Conservation (phyloP, 2,329 filamentous ascomycete species). For the Dissoconium aciculare region DNA sequence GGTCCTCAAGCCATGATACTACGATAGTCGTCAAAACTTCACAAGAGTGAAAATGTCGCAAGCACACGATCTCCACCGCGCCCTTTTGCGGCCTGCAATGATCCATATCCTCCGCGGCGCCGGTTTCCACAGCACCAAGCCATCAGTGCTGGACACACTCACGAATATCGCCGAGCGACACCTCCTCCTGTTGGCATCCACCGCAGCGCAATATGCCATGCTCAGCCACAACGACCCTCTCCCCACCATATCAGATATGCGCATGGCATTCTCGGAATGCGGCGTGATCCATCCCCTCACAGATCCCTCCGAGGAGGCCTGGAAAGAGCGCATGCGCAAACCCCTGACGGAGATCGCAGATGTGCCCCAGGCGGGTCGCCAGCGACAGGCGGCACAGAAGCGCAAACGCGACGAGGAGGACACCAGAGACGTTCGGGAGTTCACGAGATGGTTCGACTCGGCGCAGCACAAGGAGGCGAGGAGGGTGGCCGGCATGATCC, state of each 20-base stretch:
- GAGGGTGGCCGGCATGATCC: slow-evolving; percentile 55
- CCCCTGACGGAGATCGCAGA: slow-evolving; percentile 30
- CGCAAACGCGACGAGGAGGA: slow-evolving; percentile 51
- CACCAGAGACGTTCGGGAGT: slow-evolving; percentile 58
- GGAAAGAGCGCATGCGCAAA: slow-evolving; percentile 36
- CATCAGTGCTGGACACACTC: slow-evolving; percentile 73
- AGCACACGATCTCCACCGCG: slow-evolving; percentile 44
- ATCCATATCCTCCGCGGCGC: slow-evolving; percentile 84
- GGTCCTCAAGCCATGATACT: slow-evolving; percentile 11
- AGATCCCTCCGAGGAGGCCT: slow-evolving; percentile 53
- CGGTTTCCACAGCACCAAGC: slow-evolving; percentile 71
- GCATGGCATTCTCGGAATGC: slow-evolving; percentile 69
- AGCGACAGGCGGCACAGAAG: slow-evolving; percentile 25
- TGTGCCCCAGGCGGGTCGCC: slow-evolving; percentile 20
- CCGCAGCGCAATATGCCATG: slow-evolving; percentile 55
- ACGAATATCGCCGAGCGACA: slow-evolving; percentile 77
- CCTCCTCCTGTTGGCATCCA: slow-evolving; percentile 56
- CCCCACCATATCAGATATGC: slow-evolving; percentile 59
- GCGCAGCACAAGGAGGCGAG: slow-evolving; percentile 63
- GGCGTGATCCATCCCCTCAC: slow-evolving; percentile 59
- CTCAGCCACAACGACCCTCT: slow-evolving; percentile 52
- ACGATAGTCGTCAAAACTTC: slow-evolving; percentile 9
- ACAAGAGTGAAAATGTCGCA: slow-evolving; percentile 15
- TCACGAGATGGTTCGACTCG: slow-evolving; percentile 65
- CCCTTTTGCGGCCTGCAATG: slow-evolving; percentile 70